Conservation (phyloP, 306 rosid species). For the Comarum palustre region DNA sequence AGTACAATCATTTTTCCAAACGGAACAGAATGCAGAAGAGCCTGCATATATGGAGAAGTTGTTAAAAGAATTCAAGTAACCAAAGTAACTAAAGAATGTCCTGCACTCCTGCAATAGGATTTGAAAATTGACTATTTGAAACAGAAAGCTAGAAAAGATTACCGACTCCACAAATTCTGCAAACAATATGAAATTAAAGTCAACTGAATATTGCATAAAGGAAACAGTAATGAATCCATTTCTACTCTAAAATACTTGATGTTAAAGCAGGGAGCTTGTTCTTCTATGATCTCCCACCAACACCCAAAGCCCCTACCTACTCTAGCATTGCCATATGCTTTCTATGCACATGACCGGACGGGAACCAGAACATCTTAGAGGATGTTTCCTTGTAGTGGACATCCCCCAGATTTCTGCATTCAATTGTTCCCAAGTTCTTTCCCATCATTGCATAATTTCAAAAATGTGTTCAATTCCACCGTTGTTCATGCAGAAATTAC, state of each 20-base stretch:
- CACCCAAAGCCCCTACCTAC: not conserved
- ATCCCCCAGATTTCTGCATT: not conserved
- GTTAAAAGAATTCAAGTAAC: not conserved
- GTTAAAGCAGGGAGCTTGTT: slow-evolving; percentile 1
- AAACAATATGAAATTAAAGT: not conserved
- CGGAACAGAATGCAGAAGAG: slow-evolving; percentile 90
- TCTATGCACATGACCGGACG: not conserved
- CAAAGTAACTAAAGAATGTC: not conserved
- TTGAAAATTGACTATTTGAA: not conserved
- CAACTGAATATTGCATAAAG: not conserved
- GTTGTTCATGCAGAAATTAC: not conserved
- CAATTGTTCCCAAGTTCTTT: not conserved
- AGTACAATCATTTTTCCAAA: slow-evolving; percentile 92
- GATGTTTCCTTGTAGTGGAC: not conserved
- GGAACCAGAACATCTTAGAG: not conserved
- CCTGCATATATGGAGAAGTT: slow-evolving; percentile 48
- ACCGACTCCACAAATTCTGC: not conserved
- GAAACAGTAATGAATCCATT: not conserved
- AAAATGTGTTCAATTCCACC: not conserved
- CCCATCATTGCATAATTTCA: not conserved
- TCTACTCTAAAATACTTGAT: not conserved
- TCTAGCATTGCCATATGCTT: not conserved
- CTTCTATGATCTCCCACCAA: not conserved
- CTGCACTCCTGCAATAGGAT: not conserved
- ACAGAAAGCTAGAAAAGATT: not conserved